Percentiles rank a stretch among this genome's conserved stretches.
These are phyloP conservation scores for Monosporascus sp. DNA, from an alignment of 2,329 filamentous ascomycete species.

Conservation along the genomic window DNA sequence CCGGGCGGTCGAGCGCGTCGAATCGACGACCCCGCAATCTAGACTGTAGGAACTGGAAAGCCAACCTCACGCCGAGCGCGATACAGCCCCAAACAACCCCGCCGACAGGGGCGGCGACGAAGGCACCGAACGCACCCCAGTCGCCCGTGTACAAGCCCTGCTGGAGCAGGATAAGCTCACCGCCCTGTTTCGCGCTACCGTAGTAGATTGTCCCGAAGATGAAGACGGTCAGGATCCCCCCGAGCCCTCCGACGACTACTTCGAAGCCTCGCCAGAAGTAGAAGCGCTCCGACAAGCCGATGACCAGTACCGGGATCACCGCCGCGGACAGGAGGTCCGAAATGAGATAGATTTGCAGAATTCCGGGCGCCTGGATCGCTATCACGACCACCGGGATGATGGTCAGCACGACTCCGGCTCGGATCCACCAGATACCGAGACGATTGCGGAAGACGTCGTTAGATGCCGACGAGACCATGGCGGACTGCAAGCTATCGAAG, in stretches of 20 bases:
- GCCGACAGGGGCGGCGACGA: conserved; percentile 73
- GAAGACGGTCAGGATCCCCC: conserved; percentile 75
- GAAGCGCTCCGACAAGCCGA: conserved; percentile 62
- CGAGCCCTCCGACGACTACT: conserved; percentile 71
- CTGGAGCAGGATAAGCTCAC: conserved; percentile 65
- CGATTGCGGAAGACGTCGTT: conserved; percentile 83
- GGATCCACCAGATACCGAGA: conserved; percentile 70
- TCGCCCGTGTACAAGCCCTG: conserved; percentile 71
- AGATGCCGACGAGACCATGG: conserved; percentile 79
- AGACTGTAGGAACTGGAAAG: conserved; percentile 52
- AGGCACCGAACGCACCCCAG: conserved; percentile 80
- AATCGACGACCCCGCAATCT: conserved; percentile 58
- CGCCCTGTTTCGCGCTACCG: conserved; percentile 58
- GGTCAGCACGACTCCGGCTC: conserved; percentile 62
- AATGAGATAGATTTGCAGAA: conserved; percentile 79
- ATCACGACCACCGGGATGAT: conserved; percentile 72
- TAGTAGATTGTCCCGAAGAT: conserved; percentile 78
- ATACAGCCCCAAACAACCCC: conserved; percentile 66
- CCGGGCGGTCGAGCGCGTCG: conserved; percentile 59
- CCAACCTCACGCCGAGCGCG: conserved; percentile 56
- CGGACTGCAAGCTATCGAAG: conserved; percentile 76
- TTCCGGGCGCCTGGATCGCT: conserved; percentile 67
- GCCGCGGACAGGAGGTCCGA: conserved; percentile 74
- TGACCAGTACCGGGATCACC: conserved; percentile 66
- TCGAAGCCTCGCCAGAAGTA: conserved; percentile 80